These are phyloP conservation scores for Globisporangium okanoganense DNA, from an alignment of 352 stramenopile genomes.

Conservation along the genomic window DNA sequence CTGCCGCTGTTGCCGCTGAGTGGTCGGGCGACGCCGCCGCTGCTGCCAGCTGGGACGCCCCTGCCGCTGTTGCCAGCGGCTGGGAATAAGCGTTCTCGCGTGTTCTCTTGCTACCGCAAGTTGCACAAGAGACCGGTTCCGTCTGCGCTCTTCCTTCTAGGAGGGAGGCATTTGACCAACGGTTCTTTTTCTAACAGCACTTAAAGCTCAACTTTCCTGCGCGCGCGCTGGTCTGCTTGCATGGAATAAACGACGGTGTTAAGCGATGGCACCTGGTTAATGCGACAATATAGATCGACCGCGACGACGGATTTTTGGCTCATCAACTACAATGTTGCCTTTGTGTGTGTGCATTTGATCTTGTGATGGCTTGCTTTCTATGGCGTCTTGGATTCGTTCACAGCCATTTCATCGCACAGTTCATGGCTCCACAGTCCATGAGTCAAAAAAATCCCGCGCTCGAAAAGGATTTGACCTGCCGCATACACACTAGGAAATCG, in stretches of 20 bases:
- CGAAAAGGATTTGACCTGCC: background rate
- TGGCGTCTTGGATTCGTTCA: background rate
- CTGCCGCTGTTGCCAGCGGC: slow-evolving; percentile 41
- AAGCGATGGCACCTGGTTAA: slow-evolving; percentile 92
- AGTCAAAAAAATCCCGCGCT: no score
- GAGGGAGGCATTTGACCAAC: background rate
- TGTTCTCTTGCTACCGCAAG: slow-evolving; percentile 11
- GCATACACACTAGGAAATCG: background rate
- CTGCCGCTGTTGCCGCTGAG: slow-evolving; percentile 59
- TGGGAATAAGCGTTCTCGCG: slow-evolving; percentile 76
- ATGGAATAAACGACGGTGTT: slow-evolving; percentile 94
- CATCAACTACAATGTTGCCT: background rate
- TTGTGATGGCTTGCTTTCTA: background rate
- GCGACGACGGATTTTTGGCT: slow-evolving; percentile 2
- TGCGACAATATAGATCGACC: slow-evolving; percentile 55
- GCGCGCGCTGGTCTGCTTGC: slow-evolving; percentile 23
- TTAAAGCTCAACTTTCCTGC: slow-evolving; percentile 6
- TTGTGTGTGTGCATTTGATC: no score
- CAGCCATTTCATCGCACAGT: background rate
- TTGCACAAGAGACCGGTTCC: slow-evolving; percentile 9
- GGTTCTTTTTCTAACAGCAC: slow-evolving; percentile 8
- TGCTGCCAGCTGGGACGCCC: slow-evolving; percentile 48
- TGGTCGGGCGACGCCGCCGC: slow-evolving; percentile 73
- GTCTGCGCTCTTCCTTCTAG: background rate
- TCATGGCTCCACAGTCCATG: background rate